Percentiles rank a stretch among this genome's conserved stretches.
These are phyloP conservation scores for Xerocomellus amylosporus DNA, from an alignment of 768 basidiomycete species.

Conservation along the genomic window DNA sequence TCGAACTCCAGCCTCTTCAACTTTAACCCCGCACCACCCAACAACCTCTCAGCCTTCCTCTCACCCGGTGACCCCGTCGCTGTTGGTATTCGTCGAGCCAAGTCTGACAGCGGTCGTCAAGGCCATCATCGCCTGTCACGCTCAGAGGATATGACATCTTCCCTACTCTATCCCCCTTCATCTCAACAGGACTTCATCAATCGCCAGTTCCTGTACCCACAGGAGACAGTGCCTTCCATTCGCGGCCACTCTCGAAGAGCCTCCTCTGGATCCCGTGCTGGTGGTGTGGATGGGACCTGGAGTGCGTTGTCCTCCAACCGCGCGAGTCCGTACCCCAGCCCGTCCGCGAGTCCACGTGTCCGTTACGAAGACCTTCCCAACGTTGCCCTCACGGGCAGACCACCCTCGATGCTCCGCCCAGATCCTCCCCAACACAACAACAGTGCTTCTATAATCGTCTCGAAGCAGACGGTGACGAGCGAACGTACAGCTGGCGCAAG, in stretches of 20 bases:
- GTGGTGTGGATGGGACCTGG: slow-evolving; percentile 30
- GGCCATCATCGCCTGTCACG: slow-evolving; percentile 52
- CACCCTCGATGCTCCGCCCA: slow-evolving; percentile 24
- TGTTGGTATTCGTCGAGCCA: slow-evolving; percentile 45
- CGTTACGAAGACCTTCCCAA: slow-evolving; percentile 50
- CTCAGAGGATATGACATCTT: slow-evolving; percentile 56
- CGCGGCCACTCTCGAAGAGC: slow-evolving; percentile 43
- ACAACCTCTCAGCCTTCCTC: slow-evolving; percentile 42
- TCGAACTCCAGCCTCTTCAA: slow-evolving; percentile 30
- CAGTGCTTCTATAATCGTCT: slow-evolving; percentile 29
- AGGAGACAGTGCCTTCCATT: slow-evolving; percentile 36
- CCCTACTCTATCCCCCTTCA: slow-evolving; percentile 31
- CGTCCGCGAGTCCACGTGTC: slow-evolving; percentile 60
- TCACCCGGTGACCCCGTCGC: slow-evolving; percentile 29
- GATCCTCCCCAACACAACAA: slow-evolving; percentile 9
- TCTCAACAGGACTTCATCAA: slow-evolving; percentile 44
- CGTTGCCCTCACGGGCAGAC: slow-evolving; percentile 24
- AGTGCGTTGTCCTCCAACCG: slow-evolving; percentile 39
- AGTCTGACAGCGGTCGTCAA: slow-evolving; percentile 45
- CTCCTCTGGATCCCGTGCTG: slow-evolving; percentile 38
- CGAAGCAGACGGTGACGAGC: slow-evolving; percentile 87
- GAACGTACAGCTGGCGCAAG: slow-evolving; percentile 86
- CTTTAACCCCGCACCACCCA: slow-evolving; percentile 32
- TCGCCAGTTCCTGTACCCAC: slow-evolving; percentile 43
- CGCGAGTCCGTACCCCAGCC: slow-evolving; percentile 64